phyloP scores from a whole-genome alignment of 202 grass and related monocot species.

The Alloteropsis angusta region DNA sequence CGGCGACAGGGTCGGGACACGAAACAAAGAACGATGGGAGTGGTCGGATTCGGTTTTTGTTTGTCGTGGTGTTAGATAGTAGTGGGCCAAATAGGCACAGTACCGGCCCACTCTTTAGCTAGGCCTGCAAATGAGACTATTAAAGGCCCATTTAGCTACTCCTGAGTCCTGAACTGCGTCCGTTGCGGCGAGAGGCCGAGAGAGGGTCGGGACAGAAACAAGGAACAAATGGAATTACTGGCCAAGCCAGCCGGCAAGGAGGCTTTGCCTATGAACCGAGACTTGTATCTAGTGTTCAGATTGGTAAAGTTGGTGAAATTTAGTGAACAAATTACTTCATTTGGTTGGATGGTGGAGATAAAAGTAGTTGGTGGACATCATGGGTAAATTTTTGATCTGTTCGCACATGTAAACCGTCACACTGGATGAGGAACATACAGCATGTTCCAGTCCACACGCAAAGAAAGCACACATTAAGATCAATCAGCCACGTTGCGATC shows the following conservation, averaged over 20 bases:
- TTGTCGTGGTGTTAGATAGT: background rate
- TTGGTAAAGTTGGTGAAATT: no score
- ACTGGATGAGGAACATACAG: background rate
- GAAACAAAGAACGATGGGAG: background rate
- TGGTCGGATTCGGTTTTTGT: background rate
- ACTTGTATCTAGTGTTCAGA: no score
- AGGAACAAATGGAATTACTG: no score
- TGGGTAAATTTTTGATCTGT: background rate
- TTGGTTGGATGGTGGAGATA: background rate
- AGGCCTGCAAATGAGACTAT: background rate
- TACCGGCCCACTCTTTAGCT: background rate
- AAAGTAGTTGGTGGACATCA: background rate
- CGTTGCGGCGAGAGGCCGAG: no score
- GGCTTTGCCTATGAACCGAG: no score
- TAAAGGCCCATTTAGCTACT: background rate
- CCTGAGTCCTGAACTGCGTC: no score
- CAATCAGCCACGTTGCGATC: no score
- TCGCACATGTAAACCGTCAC: background rate
- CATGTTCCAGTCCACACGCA: background rate
- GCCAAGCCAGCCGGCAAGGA: no score
- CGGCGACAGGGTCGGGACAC: background rate
- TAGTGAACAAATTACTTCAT: no score
- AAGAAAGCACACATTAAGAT: background rate
- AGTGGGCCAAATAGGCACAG: background rate
- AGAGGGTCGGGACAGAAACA: no score